Evolutionary conservation across 192 early-diverging fungal species (phyloP).

Genomic region (Backusella parvicylindrica): DNA sequence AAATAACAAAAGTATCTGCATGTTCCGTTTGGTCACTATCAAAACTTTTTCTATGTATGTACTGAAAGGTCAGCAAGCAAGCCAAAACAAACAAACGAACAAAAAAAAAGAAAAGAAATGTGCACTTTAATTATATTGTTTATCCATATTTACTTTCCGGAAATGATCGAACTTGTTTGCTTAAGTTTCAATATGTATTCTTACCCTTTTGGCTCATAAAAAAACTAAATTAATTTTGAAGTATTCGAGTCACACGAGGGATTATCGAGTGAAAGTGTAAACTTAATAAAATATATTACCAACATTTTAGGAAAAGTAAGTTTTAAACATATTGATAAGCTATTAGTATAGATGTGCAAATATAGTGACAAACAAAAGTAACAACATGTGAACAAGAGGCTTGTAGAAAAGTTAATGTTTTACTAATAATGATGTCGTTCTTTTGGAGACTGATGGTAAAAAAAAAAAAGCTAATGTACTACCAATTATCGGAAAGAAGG

Average conservation of each 20-base stretch:
- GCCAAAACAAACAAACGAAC: too few species aligned
- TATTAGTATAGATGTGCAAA: not conserved
- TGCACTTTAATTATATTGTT: too few species aligned
- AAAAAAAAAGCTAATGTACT: slow-evolving; percentile 26
- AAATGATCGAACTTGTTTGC: too few species aligned
- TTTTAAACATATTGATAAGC: not conserved
- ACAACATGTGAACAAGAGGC: not conserved
- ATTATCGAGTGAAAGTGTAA: not conserved
- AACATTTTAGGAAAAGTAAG: not conserved
- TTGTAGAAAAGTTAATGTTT: not conserved
- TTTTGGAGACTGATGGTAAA: not conserved
- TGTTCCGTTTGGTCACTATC: too few species aligned
- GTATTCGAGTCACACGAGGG: not conserved
- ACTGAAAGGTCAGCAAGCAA: too few species aligned
- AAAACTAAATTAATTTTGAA: not conserved
- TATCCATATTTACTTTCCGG: too few species aligned
- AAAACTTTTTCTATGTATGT: too few species aligned
- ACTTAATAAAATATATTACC: not conserved
- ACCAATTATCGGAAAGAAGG: slow-evolving; percentile 25
- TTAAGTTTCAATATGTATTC: too few species aligned
- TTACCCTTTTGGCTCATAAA: not conserved
- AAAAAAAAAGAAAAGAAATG: too few species aligned
- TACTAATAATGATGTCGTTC: not conserved
- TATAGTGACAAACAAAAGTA: not conserved
- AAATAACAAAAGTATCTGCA: too few species aligned